A percentile compares a stretch with the other conserved stretches of the same genome.
Evolutionary conservation across 768 basidiomycete genomes (phyloP).

Genomic region (Termitomyces sp.): DNA sequence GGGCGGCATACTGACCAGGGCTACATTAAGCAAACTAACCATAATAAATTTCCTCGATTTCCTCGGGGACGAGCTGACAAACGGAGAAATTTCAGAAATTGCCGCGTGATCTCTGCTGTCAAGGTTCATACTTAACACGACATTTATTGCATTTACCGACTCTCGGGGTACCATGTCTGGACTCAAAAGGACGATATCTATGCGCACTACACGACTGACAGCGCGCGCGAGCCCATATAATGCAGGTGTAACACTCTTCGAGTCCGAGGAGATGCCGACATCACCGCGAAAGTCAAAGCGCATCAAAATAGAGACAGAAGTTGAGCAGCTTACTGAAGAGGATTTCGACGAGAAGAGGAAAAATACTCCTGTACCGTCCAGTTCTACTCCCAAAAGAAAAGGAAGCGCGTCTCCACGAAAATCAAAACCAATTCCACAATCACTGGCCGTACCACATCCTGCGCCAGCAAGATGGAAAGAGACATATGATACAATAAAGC

Average conservation of each 20-base stretch:
- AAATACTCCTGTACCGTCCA: constrained; percentile 3
- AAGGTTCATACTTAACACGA: not conserved
- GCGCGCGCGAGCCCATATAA: constrained; percentile 40
- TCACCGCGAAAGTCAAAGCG: constrained; percentile 22
- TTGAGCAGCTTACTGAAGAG: constrained; percentile 1
- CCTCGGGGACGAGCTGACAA: constrained; percentile 4
- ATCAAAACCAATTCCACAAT: constrained; percentile 47
- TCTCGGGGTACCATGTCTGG: constrained; percentile 7
- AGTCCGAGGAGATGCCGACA: constrained; percentile 20
- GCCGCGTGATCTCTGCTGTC: not conserved
- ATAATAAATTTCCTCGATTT: constrained; percentile 8
- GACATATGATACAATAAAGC: constrained; percentile 64
- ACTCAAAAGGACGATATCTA: constrained; percentile 12
- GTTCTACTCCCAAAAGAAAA: constrained; percentile 15
- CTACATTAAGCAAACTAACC: constrained; percentile 11
- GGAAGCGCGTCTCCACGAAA: constrained; percentile 37
- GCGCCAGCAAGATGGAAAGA: constrained; percentile 64
- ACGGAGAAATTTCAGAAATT: constrained; percentile 4
- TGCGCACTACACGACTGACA: constrained; percentile 26
- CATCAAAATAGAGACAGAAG: constrained; percentile 21
- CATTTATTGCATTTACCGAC: not conserved
- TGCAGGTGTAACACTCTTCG: constrained; percentile 35
- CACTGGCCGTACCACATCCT: constrained; percentile 57
- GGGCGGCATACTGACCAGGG: constrained; percentile 5
- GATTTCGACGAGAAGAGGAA: constrained; percentile 1